These are phyloP conservation scores for Lecanicillium sp. DNA, from an alignment of 2,329 filamentous ascomycete species.

Conservation along the genomic window DNA sequence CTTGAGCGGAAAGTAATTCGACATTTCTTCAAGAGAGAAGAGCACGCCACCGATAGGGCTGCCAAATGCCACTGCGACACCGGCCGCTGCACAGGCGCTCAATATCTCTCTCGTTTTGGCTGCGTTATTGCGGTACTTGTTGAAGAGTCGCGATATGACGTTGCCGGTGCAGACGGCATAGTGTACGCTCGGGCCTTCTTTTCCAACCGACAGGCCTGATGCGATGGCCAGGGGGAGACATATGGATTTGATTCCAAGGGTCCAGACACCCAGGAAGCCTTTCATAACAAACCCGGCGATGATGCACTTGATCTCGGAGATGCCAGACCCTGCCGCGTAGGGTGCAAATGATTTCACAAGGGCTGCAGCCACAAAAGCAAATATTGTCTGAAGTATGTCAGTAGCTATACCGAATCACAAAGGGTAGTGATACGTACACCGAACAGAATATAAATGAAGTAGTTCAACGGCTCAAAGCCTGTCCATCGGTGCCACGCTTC, in stretches of 20 bases:
- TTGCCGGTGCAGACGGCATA: conserved; percentile 97
- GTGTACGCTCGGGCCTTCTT: conserved; percentile 97
- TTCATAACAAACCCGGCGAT: conserved; percentile 99
- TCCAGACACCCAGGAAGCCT: conserved; percentile 88
- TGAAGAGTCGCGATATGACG: conserved; percentile 87
- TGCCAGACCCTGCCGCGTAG: conserved; percentile 92
- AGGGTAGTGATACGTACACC: conserved; percentile 45
- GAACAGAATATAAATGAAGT: conserved; percentile 80
- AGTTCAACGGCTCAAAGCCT: conserved; percentile 68
- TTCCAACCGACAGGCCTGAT: conserved; percentile 88
- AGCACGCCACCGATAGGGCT: conserved; percentile 95
- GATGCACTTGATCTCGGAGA: conserved; percentile 98
- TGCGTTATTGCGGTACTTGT: conserved; percentile 85
- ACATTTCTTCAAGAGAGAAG: conserved; percentile 97
- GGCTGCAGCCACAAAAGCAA: conserved; percentile 73
- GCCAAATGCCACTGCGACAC: conserved; percentile 93
- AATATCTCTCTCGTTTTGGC: conserved; percentile 93
- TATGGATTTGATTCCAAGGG: conserved; percentile 88
- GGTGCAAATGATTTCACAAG: conserved; percentile 89
- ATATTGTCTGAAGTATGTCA: conserved; percentile 48
- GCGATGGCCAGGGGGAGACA: conserved; percentile 86
- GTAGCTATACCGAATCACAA: neutral
- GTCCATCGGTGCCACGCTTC: conserved; percentile 87
- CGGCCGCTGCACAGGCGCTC: conserved; percentile 88
- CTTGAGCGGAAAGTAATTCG: conserved; percentile 90